These are phyloP conservation scores for Monotropa hypopitys DNA, from an alignment of 179 eudicot genomes.

Conservation along the genomic window DNA sequence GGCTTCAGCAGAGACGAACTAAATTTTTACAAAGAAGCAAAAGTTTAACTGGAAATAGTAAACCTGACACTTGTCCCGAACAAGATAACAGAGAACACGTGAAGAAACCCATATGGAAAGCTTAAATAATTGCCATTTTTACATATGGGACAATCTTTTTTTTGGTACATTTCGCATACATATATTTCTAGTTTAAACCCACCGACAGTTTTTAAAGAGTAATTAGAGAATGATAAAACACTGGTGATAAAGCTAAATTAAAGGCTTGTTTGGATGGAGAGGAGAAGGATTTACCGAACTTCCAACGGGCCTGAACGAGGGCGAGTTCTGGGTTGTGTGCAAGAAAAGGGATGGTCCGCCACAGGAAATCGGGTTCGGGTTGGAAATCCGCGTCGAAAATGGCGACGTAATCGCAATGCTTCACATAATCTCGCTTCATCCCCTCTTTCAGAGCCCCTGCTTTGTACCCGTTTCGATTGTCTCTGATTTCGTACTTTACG, in stretches of 20 bases:
- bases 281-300: constrained; percentile 19
- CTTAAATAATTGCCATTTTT: no score
- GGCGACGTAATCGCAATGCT: constrained; percentile 27
- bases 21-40: background rate
- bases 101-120: background rate
- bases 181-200: background rate
- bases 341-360: constrained; percentile 29
- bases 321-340: constrained; percentile 31
- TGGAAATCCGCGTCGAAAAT: constrained; percentile 42
- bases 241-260: background rate
- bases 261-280: constrained; percentile 1
- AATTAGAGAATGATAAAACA: background rate
- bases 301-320: constrained; percentile 41
- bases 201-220: constrained; percentile 13
- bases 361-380: constrained; percentile 34
- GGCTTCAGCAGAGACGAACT: background rate
- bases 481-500: constrained; percentile 29
- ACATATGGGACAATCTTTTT: no score
- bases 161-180: no score
- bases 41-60: background rate
- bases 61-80: background rate
- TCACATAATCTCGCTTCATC: constrained; percentile 25
- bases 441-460: constrained; percentile 41
- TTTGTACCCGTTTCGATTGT: constrained; percentile 32
- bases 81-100: constrained; percentile 4